Evolutionary conservation across 495 filamentous ascomycete species (phyloP), one percentile per base, ranked within the genome.

Genomic region (Penicillium crystallinum): DNA sequence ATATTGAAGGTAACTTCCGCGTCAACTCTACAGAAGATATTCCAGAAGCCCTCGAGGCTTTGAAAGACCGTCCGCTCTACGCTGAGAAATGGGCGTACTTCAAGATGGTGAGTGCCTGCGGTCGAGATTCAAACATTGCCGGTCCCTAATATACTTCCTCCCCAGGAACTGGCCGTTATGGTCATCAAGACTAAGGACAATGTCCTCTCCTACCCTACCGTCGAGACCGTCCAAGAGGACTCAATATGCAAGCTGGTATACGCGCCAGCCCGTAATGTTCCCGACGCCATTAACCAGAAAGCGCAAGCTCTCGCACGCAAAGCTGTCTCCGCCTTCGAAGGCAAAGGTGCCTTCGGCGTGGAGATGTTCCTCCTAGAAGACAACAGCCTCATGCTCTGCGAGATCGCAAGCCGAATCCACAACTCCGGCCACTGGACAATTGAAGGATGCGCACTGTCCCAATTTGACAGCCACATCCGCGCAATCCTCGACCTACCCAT

Each of bases 361-460:
- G 93, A 98, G 69, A 89, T 97, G 85, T 98, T 97, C 68, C 75
- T 97, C 7, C 79, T 95, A n/a, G 72, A 85, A 38, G 82, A 95
- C 61, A 81, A 80, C 72, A 74, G 57, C 52, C 76, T 95, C 3
- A 71, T 95, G 54, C 77, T 98, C 48, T 96, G 95, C 68, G 93
- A 98, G 70, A 87, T 97, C 44, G 93, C 93, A n/a, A 90, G 90
- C 39, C 83, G 93, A 9, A 90, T 91, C 36, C 93, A 98, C 72
- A 98, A 97, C 71, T 95, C 90, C 1, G 93, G 93, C 12, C 93
- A 98, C 70, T 95, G 93, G 73, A 97, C 90, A 18, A 98, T 98
- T 59, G 93, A 98, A 76, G 89, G 89, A 27, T 91, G 95, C 51
- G 81, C 82, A 0, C 76, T 93, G 53, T 96, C 91, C 17, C 93